Conservation (phyloP, 1,284 basidiomycete species). For the Neolentinus lepideus region DNA sequence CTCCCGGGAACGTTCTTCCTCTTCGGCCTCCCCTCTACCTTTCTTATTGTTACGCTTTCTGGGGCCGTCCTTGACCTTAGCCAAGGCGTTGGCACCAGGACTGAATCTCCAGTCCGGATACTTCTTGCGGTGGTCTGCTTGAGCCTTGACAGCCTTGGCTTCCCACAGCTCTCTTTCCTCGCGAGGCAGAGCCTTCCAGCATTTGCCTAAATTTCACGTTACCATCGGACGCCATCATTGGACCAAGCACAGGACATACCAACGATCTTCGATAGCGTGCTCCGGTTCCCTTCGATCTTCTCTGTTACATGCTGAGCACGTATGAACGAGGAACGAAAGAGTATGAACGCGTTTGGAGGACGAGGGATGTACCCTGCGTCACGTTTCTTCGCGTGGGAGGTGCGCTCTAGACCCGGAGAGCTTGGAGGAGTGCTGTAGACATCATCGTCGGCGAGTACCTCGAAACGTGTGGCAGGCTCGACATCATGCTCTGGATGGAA, state of each 20-base stretch:
- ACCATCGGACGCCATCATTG: neutral
- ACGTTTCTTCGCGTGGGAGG: constrained; percentile 37
- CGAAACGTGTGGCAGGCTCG: constrained; percentile 28
- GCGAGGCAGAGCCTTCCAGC: constrained; percentile 53
- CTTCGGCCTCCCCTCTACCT: constrained; percentile 34
- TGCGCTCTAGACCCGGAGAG: constrained; percentile 17
- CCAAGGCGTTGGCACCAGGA: constrained; percentile 48
- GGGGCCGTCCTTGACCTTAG: constrained; percentile 36
- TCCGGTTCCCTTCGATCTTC: constrained; percentile 74
- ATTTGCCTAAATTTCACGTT: constrained; percentile 33
- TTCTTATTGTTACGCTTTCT: constrained; percentile 20
- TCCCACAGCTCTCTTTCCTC: constrained; percentile 69
- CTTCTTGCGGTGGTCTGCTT: constrained; percentile 67
- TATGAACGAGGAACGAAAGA: constrained; percentile 89
- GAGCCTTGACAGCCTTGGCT: constrained; percentile 64
- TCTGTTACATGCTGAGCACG: constrained; percentile 69
- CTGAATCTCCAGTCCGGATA: constrained; percentile 77
- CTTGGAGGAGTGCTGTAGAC: neutral
- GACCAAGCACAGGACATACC: constrained; percentile 24
- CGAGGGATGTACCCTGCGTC: constrained; percentile 74
- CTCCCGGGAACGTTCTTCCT: constrained; percentile 27
- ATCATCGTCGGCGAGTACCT: constrained; percentile 23
- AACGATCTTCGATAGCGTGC: constrained; percentile 60
- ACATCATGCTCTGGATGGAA: constrained; percentile 26
- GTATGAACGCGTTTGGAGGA: constrained; percentile 92